Base-by-base conservation (phyloP, 2,329 filamentous ascomycete genomes). In the Paecilomyces formosus region DNA sequence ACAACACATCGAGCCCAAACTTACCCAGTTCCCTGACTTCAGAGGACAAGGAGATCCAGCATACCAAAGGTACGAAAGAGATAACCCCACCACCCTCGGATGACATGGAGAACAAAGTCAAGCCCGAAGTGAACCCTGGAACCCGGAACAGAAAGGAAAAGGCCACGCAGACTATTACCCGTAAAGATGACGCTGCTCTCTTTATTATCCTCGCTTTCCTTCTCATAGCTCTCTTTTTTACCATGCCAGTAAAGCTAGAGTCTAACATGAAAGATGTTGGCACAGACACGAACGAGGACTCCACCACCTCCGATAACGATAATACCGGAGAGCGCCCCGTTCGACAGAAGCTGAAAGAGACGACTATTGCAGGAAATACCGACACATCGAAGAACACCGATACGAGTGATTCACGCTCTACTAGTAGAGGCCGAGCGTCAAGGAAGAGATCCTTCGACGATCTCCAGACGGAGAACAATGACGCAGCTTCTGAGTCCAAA, bases 341-440 rank as follows among this genome's bases (percentile, higher is more conserved):
- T 39, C 76, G 84, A 59, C 81, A 86, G 68, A 83, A 85, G 71
- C 73, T 87, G 57, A 81, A 84, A 70, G 81, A 86, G 65, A 85
- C 84, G 3, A 78, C 81, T n/a, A 84, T 87, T 58, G 80, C 79
- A 45, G 73, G 77, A 18, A 63, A 57, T 30, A 15, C 53, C 8
- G 53, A 61, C 31, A 55, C 59, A n/a, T 57, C 61, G 8, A 56
- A 58, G 33, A 61, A 59, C 22, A 65, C 63, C 55, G 54, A 26
- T 11, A 35, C 15, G 21, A 39, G 28, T 15, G 59, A 57, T 30
- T 39, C 35, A 12, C 63, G 62, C 54, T 60, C 58, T 53, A 68
- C 62, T 35, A 66, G 64, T 54, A 66, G 68, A 21, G 65, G 66
- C 31, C 57, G 61, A 18, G 33, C 58, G 12, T 13, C 28, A 26